These are phyloP conservation scores for Oryza meyeriana DNA, from an alignment of 176 grass and related monocot genomes.

Conservation along the genomic window DNA sequence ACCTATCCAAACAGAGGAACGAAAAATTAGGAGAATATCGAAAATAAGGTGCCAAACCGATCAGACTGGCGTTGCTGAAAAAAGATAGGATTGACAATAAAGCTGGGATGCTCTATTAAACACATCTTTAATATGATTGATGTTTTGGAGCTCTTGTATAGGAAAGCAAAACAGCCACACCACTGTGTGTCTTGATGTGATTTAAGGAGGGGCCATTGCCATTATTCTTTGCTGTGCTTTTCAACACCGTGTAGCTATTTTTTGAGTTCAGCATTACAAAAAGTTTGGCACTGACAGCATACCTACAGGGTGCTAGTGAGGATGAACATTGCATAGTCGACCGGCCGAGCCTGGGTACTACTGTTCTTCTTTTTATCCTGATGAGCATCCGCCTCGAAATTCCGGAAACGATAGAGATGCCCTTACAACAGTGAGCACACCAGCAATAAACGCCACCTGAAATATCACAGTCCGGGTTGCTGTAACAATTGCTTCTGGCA, in stretches of 20 bases:
- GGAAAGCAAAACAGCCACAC: neutral
- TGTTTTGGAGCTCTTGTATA: neutral
- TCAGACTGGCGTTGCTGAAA: neutral
- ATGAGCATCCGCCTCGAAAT: neutral
- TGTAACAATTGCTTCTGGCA: neutral
- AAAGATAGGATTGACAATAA: neutral
- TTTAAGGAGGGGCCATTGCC: conserved; percentile 3
- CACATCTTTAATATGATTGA: neutral
- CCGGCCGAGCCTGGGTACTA: neutral
- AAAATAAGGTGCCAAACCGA: conserved; percentile 7
- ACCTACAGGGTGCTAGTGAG: neutral
- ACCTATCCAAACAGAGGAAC: neutral
- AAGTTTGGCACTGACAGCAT: conserved; percentile 3
- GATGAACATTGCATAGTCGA: neutral
- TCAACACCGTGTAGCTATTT: conserved; percentile 3
- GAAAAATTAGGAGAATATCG: neutral
- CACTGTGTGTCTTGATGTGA: conserved; percentile 15
- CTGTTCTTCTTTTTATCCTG: neutral
- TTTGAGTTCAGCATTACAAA: neutral
- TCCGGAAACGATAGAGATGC: neutral
- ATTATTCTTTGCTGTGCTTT: neutral
- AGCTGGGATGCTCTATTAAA: conserved; percentile 11
- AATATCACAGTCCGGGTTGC: neutral
- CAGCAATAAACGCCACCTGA: neutral
- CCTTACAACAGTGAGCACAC: neutral